Base-by-base conservation (phyloP, 2,329 filamentous ascomycete species). In the Botrytis paeoniae region DNA sequence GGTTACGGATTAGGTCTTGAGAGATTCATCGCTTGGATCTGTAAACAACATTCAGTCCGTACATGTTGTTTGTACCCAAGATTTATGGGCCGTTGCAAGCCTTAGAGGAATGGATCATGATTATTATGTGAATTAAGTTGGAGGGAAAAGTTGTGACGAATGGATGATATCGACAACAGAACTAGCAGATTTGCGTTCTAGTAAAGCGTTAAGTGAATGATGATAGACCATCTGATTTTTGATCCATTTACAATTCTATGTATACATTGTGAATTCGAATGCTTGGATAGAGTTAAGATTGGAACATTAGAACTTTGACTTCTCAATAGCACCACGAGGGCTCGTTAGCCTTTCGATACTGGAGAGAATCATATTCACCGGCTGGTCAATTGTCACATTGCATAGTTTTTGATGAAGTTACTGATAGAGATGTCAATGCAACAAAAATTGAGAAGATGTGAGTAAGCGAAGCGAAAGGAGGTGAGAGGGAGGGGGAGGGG, bases 1-100 rank as follows among this genome's bases (percentile, higher is more conserved):
- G 75, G 95, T 72, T 98, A 97, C 82, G 95, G 95, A 70, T 87
- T 99, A 66, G 96, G 96, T 78, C 87, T 97, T 69, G 95, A 98
- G 86, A 90, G 95, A 77, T 83, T 91, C 82, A 82, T 91, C 57
- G 89, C 89, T 22, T 90, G 89, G 89, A 82, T 91, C 78, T 86
- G 85, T 77, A 89, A 89, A 82, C 88, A 89, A 81, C 88, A 89
- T 81, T 89, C 88, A 25, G 89, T 91, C 70, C 85, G 89, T 72
- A 88, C 87, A 73, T 89, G 89, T 78, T 93, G 91, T 83, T 82
- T 95, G 84, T 95, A 94, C 81, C 92, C 92, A 76, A 89, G 92
- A 74, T 95, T 93, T 84, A 94, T 94, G 87, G 91, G 91, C 69
- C 88, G 92, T 74, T 94, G 92, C 87, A 93, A 91, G 83, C 92